Conservation (phyloP, 768 basidiomycete genomes). For the Mycena leptocephala region DNA sequence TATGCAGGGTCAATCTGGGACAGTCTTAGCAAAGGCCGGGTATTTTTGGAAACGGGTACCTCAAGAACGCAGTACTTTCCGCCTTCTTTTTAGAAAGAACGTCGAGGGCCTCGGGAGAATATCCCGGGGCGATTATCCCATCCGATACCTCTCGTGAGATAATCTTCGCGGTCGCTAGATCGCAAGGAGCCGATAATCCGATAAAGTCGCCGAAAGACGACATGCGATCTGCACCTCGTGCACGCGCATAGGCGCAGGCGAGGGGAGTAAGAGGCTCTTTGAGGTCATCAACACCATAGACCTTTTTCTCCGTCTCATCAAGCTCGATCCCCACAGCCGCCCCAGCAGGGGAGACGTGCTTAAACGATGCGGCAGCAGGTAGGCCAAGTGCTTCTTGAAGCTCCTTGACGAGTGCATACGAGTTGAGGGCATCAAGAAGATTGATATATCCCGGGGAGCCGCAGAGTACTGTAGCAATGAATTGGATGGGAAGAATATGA, state of each 20-base stretch:
- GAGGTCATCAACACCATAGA: slow-evolving; percentile 97
- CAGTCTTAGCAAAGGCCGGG: not conserved
- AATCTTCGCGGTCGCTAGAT: slow-evolving; percentile 94
- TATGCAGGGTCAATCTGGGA: slow-evolving; percentile 91
- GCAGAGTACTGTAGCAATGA: slow-evolving; percentile 75
- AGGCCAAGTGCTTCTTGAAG: slow-evolving; percentile 89
- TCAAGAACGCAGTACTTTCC: slow-evolving; percentile 99
- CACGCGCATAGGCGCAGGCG: slow-evolving; percentile 95
- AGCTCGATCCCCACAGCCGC: slow-evolving; percentile 93
- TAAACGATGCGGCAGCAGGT: slow-evolving; percentile 98
- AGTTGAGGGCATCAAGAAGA: slow-evolving; percentile 96
- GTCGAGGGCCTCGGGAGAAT: slow-evolving; percentile 89
- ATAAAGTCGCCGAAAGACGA: slow-evolving; percentile 99
- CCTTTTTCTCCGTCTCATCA: slow-evolving; percentile 88
- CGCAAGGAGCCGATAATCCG: slow-evolving; percentile 93
- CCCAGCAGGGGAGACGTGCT: slow-evolving; percentile 99
- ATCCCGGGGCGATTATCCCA: slow-evolving; percentile 97
- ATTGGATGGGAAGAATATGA: not conserved
- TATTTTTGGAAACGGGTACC: slow-evolving; percentile 61
- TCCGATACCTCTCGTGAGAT: slow-evolving; percentile 99
- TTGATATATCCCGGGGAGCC: slow-evolving; percentile 99
- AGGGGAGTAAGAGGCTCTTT: slow-evolving; percentile 92
- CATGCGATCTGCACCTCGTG: slow-evolving; percentile 98
- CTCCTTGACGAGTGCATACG: slow-evolving; percentile 96
- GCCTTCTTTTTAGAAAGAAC: slow-evolving; percentile 94